These are phyloP conservation scores for Arabis hirsuta DNA, from an alignment of 345 rosid genomes.

Conservation along the genomic window DNA sequence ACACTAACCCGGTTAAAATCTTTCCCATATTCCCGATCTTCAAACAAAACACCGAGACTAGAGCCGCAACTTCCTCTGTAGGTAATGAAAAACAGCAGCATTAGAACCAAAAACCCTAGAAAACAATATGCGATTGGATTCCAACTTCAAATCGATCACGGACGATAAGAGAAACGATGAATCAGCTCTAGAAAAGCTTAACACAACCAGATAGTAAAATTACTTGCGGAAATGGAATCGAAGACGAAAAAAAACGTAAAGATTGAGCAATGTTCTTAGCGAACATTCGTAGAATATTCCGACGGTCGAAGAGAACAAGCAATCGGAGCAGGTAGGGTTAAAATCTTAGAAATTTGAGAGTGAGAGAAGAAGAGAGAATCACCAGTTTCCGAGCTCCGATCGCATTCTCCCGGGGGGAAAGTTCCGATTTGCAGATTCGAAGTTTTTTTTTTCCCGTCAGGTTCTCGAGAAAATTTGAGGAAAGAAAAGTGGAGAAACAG, in stretches of 20 bases:
- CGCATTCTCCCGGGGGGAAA: conserved; percentile 39
- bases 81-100: neutral
- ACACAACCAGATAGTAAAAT: neutral
- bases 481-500: neutral
- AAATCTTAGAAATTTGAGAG: conserved; percentile 4
- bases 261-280: conserved; percentile 23
- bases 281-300: conserved; percentile 3
- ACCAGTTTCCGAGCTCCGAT: conserved; percentile 44
- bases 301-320: conserved; percentile 5
- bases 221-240: conserved; percentile 9
- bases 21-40: conserved; percentile 45
- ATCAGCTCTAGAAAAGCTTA: conserved; percentile 23
- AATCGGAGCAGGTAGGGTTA: conserved; percentile 1
- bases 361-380: neutral
- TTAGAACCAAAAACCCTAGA: conserved; percentile 30
- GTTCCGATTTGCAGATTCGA: conserved; percentile 34
- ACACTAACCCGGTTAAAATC: conserved; percentile 43
- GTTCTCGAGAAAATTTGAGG: conserved; percentile 13
- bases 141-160: conserved; percentile 27
- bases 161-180: conserved; percentile 22
- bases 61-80: conserved; percentile 27
- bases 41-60: conserved; percentile 19
- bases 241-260: neutral
- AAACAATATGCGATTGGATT: conserved; percentile 6
- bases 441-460: conserved; percentile 1